Conservation (phyloP, 1,284 basidiomycete species). For the Termitomyces sp. region DNA sequence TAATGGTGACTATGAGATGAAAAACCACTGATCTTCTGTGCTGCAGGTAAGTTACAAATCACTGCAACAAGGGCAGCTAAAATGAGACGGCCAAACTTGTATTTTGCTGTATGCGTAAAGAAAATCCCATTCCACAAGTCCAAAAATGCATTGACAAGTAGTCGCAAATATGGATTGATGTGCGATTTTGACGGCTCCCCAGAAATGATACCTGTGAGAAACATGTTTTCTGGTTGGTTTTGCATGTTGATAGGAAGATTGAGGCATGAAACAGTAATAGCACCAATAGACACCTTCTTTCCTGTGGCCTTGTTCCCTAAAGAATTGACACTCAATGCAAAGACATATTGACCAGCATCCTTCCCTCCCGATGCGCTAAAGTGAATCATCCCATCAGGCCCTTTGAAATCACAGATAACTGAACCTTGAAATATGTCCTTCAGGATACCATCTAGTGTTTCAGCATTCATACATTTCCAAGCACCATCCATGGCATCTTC, state of each 20-base stretch:
- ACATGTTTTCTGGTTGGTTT: slow-evolving; percentile 29
- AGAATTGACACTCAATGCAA: slow-evolving; percentile 31
- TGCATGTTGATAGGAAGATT: slow-evolving; percentile 24
- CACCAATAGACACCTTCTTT: slow-evolving; percentile 27
- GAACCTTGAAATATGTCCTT: slow-evolving; percentile 29
- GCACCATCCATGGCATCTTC: slow-evolving; percentile 25
- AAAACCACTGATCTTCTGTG: slow-evolving; percentile 13
- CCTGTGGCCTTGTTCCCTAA: slow-evolving; percentile 25
- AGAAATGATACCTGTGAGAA: slow-evolving; percentile 26
- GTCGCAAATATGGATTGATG: slow-evolving; percentile 12
- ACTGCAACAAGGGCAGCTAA: slow-evolving; percentile 21
- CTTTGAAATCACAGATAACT: slow-evolving; percentile 21
- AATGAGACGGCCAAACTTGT: slow-evolving; percentile 17
- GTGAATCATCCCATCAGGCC: slow-evolving; percentile 20
- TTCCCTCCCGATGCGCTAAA: slow-evolving; percentile 16
- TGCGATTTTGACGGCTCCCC: slow-evolving; percentile 14
- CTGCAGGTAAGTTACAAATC: slow-evolving; percentile 15
- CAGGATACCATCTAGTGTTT: slow-evolving; percentile 11
- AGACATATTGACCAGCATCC: slow-evolving; percentile 16
- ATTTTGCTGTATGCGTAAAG: slow-evolving; percentile 19
- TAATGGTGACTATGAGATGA: background rate
- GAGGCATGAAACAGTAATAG: slow-evolving; percentile 28
- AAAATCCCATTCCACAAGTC: slow-evolving; percentile 23
- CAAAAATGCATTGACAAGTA: slow-evolving; percentile 16
- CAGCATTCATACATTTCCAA: slow-evolving; percentile 15